Evolutionary conservation across 2,329 filamentous ascomycete species (phyloP), one percentile per base, ranked within the genome.

Genomic region (Hypoxylon sp.): DNA sequence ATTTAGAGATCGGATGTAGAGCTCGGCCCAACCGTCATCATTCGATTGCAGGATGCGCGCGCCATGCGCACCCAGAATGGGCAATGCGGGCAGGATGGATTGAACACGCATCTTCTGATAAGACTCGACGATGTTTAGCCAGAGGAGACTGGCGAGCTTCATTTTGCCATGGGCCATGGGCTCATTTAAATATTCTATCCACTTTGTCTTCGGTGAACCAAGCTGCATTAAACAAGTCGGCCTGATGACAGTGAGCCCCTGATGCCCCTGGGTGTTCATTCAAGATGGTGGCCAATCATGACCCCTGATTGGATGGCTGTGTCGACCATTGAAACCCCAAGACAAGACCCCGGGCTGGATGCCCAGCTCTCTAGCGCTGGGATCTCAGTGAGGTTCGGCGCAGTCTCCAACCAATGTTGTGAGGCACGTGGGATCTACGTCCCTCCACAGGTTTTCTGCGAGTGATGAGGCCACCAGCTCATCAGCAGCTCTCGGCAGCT

Each of bases 11-110:
- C 91, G 86, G 54, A 90, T 80, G 74, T 92, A 91, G 44, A 85
- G 84, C 80, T 92, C 91, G 4, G 90, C 89, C 91, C 91, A 93
- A 35, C 91, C 91, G 75, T 93, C 91, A 71, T 93, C 91, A 78
- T 93, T 93, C 70, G 86, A 86, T 62, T 90, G 87, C 59, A 93
- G 75, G 73, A 91, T 87, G 71, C 88, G 87, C 50, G 85, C 75
- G 59, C 73, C 75, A 17, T 77, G 70, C 4, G 62, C 70, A 35
- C 62, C 72, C 10, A 68, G 27, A 27, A 70, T 56, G 44, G 71
- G 56, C 50, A 73, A 19, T 19, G 53, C 60, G 31, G 67, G 46
- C 2, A 73, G 35, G 13, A 74, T 15, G 48, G 46, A 44, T 51
- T 70, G 62, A 35, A 53, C 42, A 19, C 70, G 73, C 73, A 74